Percentiles rank a stretch among this genome's conserved stretches.
Conservation (phyloP, 2,329 filamentous ascomycete genomes). For the Monosporascus sp. region DNA sequence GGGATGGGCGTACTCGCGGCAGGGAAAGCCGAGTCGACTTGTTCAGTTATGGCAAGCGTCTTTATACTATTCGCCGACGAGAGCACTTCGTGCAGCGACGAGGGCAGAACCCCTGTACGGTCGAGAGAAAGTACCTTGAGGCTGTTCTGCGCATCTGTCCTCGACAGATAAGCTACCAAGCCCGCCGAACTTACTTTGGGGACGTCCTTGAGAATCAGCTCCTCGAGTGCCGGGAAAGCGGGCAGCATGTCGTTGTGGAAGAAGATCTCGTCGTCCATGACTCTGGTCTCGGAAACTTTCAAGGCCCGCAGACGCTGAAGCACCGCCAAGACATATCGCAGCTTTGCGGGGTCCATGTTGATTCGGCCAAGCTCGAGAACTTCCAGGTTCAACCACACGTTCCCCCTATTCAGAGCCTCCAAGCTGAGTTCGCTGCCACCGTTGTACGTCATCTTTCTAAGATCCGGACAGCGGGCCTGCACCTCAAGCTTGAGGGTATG, state of each 20-base stretch:
- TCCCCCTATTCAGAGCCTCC: slow-evolving; percentile 60
- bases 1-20: slow-evolving; percentile 46
- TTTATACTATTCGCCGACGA: slow-evolving; percentile 51
- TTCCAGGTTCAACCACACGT: slow-evolving; percentile 65
- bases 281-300: slow-evolving; percentile 64
- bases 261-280: slow-evolving; percentile 75
- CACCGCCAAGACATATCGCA: slow-evolving; percentile 66
- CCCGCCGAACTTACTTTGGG: slow-evolving; percentile 69
- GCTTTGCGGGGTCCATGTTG: slow-evolving; percentile 61
- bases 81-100: slow-evolving; percentile 56
- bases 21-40: slow-evolving; percentile 46
- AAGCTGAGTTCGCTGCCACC: slow-evolving; percentile 74
- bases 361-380: slow-evolving; percentile 66
- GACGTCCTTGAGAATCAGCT: slow-evolving; percentile 66
- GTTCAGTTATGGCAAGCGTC: slow-evolving; percentile 50
- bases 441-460: slow-evolving; percentile 85
- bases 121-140: slow-evolving; percentile 66
- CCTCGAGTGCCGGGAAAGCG: slow-evolving; percentile 68
- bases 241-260: slow-evolving; percentile 59
- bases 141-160: slow-evolving; percentile 51
- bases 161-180: slow-evolving; percentile 61
- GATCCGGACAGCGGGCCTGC: slow-evolving; percentile 73
- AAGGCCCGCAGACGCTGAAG: slow-evolving; percentile 67
- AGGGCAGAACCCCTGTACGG: slow-evolving; percentile 63
- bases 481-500: slow-evolving; percentile 76